Evolutionary conservation across 805 yeast species (phyloP).

Genomic region (Candida schatavii): DNA sequence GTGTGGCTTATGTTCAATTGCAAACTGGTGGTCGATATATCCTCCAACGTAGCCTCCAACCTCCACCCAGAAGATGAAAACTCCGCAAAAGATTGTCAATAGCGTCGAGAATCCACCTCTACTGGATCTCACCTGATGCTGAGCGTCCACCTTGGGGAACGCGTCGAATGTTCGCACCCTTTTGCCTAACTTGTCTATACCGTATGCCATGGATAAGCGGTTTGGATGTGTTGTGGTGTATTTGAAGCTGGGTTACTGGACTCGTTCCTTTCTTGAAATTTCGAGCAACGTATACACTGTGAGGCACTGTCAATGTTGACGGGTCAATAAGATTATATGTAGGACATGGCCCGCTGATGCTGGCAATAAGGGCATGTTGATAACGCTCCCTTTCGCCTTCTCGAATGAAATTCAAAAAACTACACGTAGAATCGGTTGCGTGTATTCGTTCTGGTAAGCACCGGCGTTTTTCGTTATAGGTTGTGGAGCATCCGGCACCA

Average conservation of each 20-base stretch:
- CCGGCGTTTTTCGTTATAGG: too few species aligned
- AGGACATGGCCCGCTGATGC: too few species aligned
- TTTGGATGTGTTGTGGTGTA: neutral
- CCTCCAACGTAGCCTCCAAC: conserved; percentile 86
- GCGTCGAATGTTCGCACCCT: conserved; percentile 47
- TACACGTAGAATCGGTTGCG: too few species aligned
- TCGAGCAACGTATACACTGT: neutral
- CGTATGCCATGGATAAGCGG: neutral
- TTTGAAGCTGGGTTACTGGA: neutral
- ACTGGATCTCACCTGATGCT: conserved; percentile 66
- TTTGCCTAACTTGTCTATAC: conserved; percentile 35
- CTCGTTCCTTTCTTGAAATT: neutral
- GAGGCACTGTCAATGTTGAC: neutral
- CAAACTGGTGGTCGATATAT: conserved; percentile 69
- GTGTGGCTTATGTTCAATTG: conserved; percentile 61
- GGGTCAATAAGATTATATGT: neutral
- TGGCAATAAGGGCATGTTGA: too few species aligned
- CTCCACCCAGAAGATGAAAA: conserved; percentile 79
- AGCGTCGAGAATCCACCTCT: conserved; percentile 78
- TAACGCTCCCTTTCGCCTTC: too few species aligned
- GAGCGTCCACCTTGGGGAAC: conserved; percentile 43
- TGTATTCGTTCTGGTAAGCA: too few species aligned
- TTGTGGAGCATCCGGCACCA: too few species aligned
- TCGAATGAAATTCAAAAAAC: too few species aligned
- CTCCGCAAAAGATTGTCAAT: conserved; percentile 55